Evolutionary conservation across 1,139 yeast species (phyloP).

Genomic region (Hansenula sp.): DNA sequence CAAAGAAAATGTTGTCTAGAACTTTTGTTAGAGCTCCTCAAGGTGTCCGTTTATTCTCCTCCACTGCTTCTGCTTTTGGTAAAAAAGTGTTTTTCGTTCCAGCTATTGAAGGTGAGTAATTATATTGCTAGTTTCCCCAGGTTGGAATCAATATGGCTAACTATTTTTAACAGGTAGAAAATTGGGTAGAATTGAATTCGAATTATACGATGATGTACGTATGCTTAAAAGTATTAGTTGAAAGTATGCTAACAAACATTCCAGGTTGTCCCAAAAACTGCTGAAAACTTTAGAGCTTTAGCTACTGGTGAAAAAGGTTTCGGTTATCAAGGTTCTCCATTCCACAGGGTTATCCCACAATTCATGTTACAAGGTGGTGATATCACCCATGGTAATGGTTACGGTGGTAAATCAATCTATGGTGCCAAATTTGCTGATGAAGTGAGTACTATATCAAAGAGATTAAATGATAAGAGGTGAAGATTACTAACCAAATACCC

Average conservation of each 20-base stretch:
- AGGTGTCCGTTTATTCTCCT: slow-evolving; percentile 35
- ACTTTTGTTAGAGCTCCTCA: slow-evolving; percentile 4
- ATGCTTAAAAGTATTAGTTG: background rate
- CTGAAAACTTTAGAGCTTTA: slow-evolving; percentile 97
- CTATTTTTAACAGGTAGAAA: slow-evolving; percentile 15
- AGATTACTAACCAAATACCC: background rate
- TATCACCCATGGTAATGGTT: slow-evolving; percentile 91
- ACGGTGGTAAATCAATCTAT: slow-evolving; percentile 98
- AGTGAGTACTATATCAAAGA: slow-evolving; percentile 15
- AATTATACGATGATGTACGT: slow-evolving; percentile 73
- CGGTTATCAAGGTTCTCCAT: slow-evolving; percentile 86
- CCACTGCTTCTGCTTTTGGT: slow-evolving; percentile 31
- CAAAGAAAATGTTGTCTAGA: slow-evolving; percentile 3
- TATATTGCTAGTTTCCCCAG: background rate
- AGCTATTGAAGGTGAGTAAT: slow-evolving; percentile 42
- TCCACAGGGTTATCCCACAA: slow-evolving; percentile 98
- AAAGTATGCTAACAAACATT: background rate
- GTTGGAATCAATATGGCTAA: background rate
- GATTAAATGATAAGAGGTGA: background rate
- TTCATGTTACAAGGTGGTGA: slow-evolving; percentile 99
- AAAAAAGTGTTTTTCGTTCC: slow-evolving; percentile 55
- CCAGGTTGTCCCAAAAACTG: slow-evolving; percentile 83
- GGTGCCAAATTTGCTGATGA: slow-evolving; percentile 95
- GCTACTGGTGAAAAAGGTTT: slow-evolving; percentile 91
- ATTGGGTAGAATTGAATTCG: slow-evolving; percentile 70